A percentile compares a stretch with the other conserved stretches of the same genome.
Conservation (phyloP, 2,329 filamentous ascomycete genomes). For the Aspergillus arachidicola region DNA sequence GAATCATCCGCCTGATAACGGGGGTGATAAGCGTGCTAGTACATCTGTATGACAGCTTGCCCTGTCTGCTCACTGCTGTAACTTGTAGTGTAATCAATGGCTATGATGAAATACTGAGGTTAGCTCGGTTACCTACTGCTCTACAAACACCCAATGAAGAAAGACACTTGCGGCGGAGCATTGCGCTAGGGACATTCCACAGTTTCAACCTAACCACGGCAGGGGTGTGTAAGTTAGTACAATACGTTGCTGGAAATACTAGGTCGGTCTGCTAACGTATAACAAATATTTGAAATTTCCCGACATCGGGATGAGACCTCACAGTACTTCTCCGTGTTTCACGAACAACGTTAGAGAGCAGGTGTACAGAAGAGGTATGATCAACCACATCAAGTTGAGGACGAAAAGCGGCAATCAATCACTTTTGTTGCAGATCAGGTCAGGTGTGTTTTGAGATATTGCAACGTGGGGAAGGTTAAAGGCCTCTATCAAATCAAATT, state of each 20-base stretch:
- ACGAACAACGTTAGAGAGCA: background rate
- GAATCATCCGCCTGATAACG: background rate
- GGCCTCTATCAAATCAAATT: background rate
- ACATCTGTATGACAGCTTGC: background rate
- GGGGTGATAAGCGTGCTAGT: background rate
- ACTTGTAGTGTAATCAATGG: background rate
- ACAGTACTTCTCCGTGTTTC: background rate
- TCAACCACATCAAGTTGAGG: too few species aligned
- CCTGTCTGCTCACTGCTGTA: background rate
- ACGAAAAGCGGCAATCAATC: background rate
- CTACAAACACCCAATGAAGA: background rate
- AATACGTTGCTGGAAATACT: background rate
- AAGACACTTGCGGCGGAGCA: background rate
- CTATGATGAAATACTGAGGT: background rate
- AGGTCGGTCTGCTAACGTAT: background rate
- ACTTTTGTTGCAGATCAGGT: background rate
- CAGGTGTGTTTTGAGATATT: constrained; percentile 1
- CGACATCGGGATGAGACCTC: background rate
- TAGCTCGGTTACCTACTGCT: background rate
- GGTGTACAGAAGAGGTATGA: too few species aligned
- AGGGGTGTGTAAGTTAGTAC: background rate
- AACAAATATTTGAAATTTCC: background rate
- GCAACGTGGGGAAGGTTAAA: background rate
- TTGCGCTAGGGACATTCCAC: background rate
- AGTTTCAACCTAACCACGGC: background rate